Conservation (phyloP, 2,329 filamentous ascomycete genomes). For the Apiospora kogelbergensis region DNA sequence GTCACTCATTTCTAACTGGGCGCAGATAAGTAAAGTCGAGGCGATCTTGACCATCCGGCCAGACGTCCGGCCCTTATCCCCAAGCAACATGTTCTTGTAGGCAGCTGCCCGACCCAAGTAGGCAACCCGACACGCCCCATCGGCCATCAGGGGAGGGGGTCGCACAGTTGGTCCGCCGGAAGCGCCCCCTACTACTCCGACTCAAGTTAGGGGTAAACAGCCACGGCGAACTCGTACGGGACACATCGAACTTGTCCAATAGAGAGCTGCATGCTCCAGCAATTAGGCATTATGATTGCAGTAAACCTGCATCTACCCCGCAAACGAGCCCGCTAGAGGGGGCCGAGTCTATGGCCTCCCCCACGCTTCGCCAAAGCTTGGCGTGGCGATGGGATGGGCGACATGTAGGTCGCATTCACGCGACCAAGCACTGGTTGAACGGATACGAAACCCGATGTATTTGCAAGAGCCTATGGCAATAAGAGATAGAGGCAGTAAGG, state of each 20-base stretch:
- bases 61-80: not conserved
- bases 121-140: not conserved
- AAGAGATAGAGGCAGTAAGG: too few relatives aligned
- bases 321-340: not conserved
- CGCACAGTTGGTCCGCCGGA: not conserved
- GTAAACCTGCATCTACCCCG: not conserved
- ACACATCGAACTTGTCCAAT: not conserved
- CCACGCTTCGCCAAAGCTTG: constrained; percentile 15
- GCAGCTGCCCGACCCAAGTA: not conserved
- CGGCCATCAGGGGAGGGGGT: not conserved
- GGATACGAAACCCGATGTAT: too few relatives aligned
- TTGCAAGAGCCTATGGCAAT: too few relatives aligned
- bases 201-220: not conserved
- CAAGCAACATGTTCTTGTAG: not conserved
- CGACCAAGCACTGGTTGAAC: not conserved
- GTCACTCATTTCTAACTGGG: not conserved
- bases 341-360: not conserved
- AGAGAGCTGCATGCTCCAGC: not conserved
- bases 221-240: not conserved
- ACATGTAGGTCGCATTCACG: constrained; percentile 15
- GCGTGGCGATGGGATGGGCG: not conserved
- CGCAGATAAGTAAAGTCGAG: not conserved
- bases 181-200: not conserved
- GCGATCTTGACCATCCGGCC: not conserved
- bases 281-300: not conserved